Base-by-base conservation (phyloP, 2,329 filamentous ascomycete genomes). In the Fusarium tricinctum region DNA sequence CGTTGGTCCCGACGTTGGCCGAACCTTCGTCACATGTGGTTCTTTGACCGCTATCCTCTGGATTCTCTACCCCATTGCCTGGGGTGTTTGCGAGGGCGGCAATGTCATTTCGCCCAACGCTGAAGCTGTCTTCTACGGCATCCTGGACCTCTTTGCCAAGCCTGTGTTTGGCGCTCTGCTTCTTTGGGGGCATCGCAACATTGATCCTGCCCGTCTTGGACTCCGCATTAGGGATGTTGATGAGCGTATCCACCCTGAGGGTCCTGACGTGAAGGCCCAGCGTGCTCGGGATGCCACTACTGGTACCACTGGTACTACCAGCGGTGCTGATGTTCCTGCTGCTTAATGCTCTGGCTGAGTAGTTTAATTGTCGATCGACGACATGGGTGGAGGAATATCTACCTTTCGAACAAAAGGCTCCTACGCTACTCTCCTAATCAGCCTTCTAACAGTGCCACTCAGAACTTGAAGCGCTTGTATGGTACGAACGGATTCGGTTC, bases 61-160 rank as follows among this genome's bases (percentile, higher is more conserved):
- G 84, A 91, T 86, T 38, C 75, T 84, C 7, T 88, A 88, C 68
- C 84, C 85, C 8, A 81, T 88, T 35, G 84, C 84, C 17, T 88
- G 80, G 71, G 85, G 83, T 32, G 71, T 88, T 10, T 79, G 77
- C 4, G 86, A 88, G 68, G 86, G 85, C 38, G 83, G 83, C 30
- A 86, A 87, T 74, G 64, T 73, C 50, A 83, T 87, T 50, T 78
- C 88, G 3, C 86, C 88, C 0, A 89, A 92, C 73, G 87, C 86
- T 0, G 90, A 92, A 73, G 88, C 88, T 13, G 79, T 91, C 60
- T 91, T 92, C 75, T 92, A 92, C 73, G 88, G 89, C 42, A 79
- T 91, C 5, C 81, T 92, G 1, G 90, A 92, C 62, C 77, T 91
- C 7, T 63, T 91, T 5, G 84, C 89, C 8, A 92, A 91, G 79